Evolutionary conservation across 192 early-diverging fungal species (phyloP), one percentile per base, ranked within the genome.

Genomic region (Mortierella antarctica): DNA sequence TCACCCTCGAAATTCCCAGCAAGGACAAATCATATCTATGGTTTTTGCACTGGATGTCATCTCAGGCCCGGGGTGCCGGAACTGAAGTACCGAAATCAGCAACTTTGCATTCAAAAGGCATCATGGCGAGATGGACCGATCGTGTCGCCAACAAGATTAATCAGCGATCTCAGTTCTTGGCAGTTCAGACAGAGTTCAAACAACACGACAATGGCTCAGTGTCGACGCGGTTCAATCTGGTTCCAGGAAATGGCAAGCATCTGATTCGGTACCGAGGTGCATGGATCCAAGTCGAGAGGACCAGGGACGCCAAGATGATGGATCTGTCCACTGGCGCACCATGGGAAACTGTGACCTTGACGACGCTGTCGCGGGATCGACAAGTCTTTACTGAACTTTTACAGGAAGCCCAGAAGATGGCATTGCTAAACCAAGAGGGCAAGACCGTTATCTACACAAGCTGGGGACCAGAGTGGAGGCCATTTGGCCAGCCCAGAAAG

Each of bases 391-490:
- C 87, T 2, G 80, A 88, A 0, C 88, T 99, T 45, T 86, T 99
- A 20, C 70, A 91, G 23, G 95, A 96, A 59, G 94, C 97, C 13
- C 94, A 94, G 61, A 82, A 84, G 54, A 80, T 91, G 61, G 96
- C 97, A 14, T 80, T 99, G 54, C 84, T 91, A 62, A 93, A 94
- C 70, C 94, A 97, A 83, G 94, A 96, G 62, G 97, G 97, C 20
- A 96, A 97, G 65, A 98, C 95, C 4, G 97, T 99, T 40, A 89
- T 99, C 52, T 98, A 96, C 83, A 96, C 96, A 2, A 93, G 92
- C 49, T 97, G 91, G 86, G 97, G 97, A 0, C 93, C 95, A 7
- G 97, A 99, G 69, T 99, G 97, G 97, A 86, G 96, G 63, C 95
- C 95, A 4, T 98, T 99, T 87, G 97, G 97, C 5, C 86, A 95